These are phyloP conservation scores for Begonia peltatifolia DNA, from an alignment of 306 rosid species.

Conservation along the genomic window DNA sequence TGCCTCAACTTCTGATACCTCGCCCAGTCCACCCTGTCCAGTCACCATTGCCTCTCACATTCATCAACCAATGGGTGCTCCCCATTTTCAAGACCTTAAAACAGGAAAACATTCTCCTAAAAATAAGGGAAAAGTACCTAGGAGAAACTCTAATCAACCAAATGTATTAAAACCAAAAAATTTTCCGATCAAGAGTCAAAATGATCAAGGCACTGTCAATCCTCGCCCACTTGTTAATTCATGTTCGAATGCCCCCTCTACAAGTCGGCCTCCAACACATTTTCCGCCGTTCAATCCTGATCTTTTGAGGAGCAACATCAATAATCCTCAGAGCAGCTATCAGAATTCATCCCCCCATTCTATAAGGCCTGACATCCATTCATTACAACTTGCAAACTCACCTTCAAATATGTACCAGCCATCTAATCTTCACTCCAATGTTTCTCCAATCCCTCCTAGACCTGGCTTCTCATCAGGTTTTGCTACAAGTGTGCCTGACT, in stretches of 20 bases:
- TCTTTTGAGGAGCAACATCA: slow-evolving; percentile 34
- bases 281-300: slow-evolving; percentile 24
- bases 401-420: slow-evolving; percentile 21
- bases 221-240: slow-evolving; percentile 17
- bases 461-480: slow-evolving; percentile 34
- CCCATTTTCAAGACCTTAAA: slow-evolving; percentile 15
- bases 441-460: slow-evolving; percentile 30
- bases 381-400: slow-evolving; percentile 37
- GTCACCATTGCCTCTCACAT: neutral
- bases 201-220: slow-evolving; percentile 24
- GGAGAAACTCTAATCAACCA: slow-evolving; percentile 32
- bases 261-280: slow-evolving; percentile 26
- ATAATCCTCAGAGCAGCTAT: slow-evolving; percentile 24
- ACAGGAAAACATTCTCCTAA: slow-evolving; percentile 34
- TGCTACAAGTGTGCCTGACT: slow-evolving; percentile 29
- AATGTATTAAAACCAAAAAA: slow-evolving; percentile 19
- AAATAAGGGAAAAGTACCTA: slow-evolving; percentile 13
- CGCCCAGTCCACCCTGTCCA: slow-evolving; percentile 22
- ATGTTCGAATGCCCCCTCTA: slow-evolving; percentile 15
- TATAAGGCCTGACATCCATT: slow-evolving; percentile 31
- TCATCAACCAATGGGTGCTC: too few relatives aligned
- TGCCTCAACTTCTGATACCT: slow-evolving; percentile 19
- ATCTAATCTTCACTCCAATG: slow-evolving; percentile 26
- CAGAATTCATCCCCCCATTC: slow-evolving; percentile 36
- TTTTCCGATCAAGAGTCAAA: slow-evolving; percentile 31